A percentile compares a stretch with the other conserved stretches of the same genome.
These are phyloP conservation scores for Fusarium algeriense DNA, from an alignment of 2,329 filamentous ascomycete genomes.

Conservation along the genomic window DNA sequence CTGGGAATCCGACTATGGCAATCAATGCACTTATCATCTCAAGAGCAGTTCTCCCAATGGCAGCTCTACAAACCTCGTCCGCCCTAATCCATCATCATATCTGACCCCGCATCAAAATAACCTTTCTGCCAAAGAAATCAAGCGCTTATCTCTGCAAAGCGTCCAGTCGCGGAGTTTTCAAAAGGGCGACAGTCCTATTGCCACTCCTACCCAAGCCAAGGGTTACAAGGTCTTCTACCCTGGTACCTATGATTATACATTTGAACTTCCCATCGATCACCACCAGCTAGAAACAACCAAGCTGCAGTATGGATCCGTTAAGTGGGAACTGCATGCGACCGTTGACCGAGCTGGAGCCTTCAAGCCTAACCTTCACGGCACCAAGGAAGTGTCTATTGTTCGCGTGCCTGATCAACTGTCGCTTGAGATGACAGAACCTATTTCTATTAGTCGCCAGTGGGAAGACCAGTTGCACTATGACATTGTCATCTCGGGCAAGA, in stretches of 20 bases:
- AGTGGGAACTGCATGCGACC: conserved; percentile 87
- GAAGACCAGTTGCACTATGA: conserved; percentile 96
- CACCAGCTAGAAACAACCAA: conserved; percentile 90
- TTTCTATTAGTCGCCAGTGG: conserved; percentile 93
- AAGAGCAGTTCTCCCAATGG: conserved; percentile 55
- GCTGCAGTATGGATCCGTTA: conserved; percentile 86
- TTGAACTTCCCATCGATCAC: conserved; percentile 90
- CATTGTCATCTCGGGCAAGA: conserved; percentile 95
- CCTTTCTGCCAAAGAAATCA: conserved; percentile 62
- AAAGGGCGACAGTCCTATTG: conserved; percentile 78
- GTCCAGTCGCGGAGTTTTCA: conserved; percentile 87
- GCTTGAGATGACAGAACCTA: conserved; percentile 90
- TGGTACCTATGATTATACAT: conserved; percentile 75
- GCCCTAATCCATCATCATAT: conserved; percentile 37
- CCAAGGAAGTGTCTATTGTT: conserved; percentile 85
- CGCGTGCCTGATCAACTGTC: conserved; percentile 89
- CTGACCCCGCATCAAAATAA: conserved; percentile 44
- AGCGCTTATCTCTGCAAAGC: conserved; percentile 82
- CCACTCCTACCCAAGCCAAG: conserved; percentile 70
- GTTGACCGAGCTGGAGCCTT: conserved; percentile 91
- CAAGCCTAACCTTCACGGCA: conserved; percentile 85
- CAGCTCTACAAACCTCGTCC: conserved; percentile 50
- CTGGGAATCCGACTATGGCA: conserved; percentile 73
- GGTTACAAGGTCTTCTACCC: conserved; percentile 90
- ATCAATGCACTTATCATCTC: conserved; percentile 69